Evolutionary conservation across 306 rosid species (phyloP).

Genomic region (Datisca glomerata): DNA sequence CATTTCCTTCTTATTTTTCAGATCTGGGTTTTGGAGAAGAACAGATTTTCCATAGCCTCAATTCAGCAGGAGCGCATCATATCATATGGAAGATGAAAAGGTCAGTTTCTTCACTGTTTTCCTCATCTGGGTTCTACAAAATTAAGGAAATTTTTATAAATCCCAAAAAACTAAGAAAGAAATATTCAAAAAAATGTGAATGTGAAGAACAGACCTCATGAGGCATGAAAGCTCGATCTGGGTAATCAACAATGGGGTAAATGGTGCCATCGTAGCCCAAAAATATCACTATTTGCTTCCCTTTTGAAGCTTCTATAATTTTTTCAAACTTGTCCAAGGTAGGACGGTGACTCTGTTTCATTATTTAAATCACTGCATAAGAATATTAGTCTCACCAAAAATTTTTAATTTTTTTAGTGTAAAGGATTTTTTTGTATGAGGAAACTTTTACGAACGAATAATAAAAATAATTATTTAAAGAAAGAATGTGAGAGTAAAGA

Average conservation of each 20-base stretch:
- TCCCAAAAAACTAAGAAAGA: background rate
- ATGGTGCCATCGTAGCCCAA: background rate
- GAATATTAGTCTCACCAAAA: background rate
- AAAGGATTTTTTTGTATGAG: no score
- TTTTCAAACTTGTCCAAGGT: conserved; percentile 62
- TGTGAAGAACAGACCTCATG: conserved; percentile 33
- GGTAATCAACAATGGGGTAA: conserved; percentile 16
- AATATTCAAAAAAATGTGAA: background rate
- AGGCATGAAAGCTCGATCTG: conserved; percentile 84
- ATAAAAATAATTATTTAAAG: no score
- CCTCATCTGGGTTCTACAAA: conserved; percentile 56
- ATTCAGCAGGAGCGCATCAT: no score
- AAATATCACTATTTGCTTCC: background rate
- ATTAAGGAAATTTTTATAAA: background rate
- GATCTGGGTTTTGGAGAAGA: no score
- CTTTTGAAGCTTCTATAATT: background rate
- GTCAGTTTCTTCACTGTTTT: conserved; percentile 60
- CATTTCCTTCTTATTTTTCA: no score
- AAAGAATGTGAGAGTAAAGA: no score
- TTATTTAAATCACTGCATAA: background rate
- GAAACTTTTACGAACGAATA: no score
- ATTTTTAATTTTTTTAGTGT: background rate
- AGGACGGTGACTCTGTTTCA: conserved; percentile 51
- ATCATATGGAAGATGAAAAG: no score
- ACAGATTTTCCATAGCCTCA: no score